Base-by-base conservation (phyloP, 306 rosid genomes). In the Medicago lupulina region DNA sequence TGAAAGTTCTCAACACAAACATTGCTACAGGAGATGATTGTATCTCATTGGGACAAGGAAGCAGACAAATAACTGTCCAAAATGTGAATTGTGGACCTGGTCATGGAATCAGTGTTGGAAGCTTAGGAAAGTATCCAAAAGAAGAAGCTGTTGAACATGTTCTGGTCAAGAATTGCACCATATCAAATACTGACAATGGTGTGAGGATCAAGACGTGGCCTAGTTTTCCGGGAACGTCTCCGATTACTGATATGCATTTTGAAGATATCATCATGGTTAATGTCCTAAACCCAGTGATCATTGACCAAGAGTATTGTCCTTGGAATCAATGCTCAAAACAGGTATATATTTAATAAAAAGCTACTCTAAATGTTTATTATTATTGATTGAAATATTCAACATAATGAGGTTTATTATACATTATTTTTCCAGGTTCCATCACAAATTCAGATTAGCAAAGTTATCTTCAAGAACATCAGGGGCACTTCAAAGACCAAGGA, bases 301-400 rank as follows among this genome's bases (percentile, higher is more conserved):
- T 86, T 3, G 89, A 90, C 59, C 92, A 88, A 78, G 86, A 76
- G 34, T 86, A 90, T 25, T 88, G 92, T 75, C 91, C 92, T 7
- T 81, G 76, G 75, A 80, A 83, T 31, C 72, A 71, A 0, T 88
- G 92, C 74, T 63, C 71, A 2, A 49, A 25, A 16, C 3, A 66
- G 86, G 89, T 85, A 77, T 14, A 81, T 21, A 21, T 25, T 5
- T 16, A 9, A 21, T 8, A 4, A 67, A 55, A 55, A 55, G 3
- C 39, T 59, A 59, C 65, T 58, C 16, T 25, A 5, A n/a, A n/a
- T 6, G 9, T 50, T 50, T n/a, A n/a, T 6, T 50, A 50, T n/a
- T 50, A 50, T n/a, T 50, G 55, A n/a, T 50, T 50, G 18, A 34
- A 34, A 50, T 9, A 15, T 15, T 50, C 19, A 6, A 50, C 11